Conservation (phyloP, 768 basidiomycete genomes). For the Russula vinacea region DNA sequence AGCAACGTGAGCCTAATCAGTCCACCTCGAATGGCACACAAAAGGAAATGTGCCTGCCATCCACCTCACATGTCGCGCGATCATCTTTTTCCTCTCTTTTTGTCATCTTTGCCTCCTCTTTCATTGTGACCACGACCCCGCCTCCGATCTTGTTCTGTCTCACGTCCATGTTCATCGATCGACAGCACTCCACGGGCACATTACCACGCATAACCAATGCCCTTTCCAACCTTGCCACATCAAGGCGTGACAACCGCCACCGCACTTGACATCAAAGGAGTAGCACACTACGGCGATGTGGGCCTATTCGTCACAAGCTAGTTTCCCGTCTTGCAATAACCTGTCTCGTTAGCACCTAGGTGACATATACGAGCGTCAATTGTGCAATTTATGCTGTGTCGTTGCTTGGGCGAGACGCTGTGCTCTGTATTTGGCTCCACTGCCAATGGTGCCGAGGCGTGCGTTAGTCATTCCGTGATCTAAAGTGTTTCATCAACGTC, state of each 20-base stretch:
- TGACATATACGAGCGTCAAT: background rate
- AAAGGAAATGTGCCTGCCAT: too few relatives aligned
- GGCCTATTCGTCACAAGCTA: background rate
- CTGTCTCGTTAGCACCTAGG: background rate
- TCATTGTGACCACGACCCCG: too few relatives aligned
- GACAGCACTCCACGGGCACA: too few relatives aligned
- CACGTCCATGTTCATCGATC: too few relatives aligned
- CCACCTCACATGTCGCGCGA: too few relatives aligned
- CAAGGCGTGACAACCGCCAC: background rate
- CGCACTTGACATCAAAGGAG: background rate
- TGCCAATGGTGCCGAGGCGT: background rate
- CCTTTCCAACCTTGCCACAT: background rate
- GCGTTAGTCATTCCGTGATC: background rate
- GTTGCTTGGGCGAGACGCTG: constrained; percentile 1
- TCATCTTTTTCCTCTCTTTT: too few relatives aligned
- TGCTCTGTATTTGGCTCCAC: background rate
- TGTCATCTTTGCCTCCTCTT: too few relatives aligned
- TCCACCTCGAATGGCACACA: too few relatives aligned
- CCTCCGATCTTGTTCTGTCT: too few relatives aligned
- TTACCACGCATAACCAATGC: background rate
- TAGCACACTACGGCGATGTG: background rate
- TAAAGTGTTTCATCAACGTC: background rate
- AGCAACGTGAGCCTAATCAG: too few relatives aligned
- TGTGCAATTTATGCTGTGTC: background rate
- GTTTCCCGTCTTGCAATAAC: background rate